These are phyloP conservation scores for Ustanciosporium gigantosporum DNA, from an alignment of 1,284 basidiomycete species.

Conservation along the genomic window DNA sequence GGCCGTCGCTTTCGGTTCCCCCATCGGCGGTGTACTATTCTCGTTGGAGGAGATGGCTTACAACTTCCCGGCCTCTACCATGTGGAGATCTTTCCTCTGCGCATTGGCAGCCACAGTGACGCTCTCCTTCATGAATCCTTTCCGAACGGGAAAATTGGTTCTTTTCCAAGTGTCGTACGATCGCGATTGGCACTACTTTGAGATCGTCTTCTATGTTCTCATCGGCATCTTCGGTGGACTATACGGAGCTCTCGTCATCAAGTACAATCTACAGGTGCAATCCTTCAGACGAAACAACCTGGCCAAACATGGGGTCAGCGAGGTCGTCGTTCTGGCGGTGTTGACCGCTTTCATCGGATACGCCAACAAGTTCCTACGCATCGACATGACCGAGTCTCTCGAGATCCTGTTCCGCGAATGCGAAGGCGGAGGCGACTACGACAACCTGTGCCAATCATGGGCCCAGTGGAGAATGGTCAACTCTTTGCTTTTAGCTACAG, in stretches of 20 bases:
- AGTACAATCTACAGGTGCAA: constrained; percentile 92
- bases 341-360: constrained; percentile 90
- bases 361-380: constrained; percentile 89
- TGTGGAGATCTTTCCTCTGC: constrained; percentile 98
- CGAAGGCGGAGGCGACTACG: constrained; percentile 87
- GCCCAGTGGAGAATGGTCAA: constrained; percentile 94
- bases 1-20: constrained; percentile 94
- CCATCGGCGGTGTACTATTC: constrained; percentile 95
- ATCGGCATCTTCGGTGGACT: constrained; percentile 95
- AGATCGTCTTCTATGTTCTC: constrained; percentile 90
- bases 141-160: constrained; percentile 95
- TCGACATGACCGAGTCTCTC: constrained; percentile 98
- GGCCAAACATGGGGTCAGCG: constrained; percentile 78
- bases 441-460: constrained; percentile 92
- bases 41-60: constrained; percentile 77
- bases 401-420: constrained; percentile 96
- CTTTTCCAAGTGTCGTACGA: constrained; percentile 97
- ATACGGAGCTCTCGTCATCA: constrained; percentile 95
- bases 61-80: constrained; percentile 92
- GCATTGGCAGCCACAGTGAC: constrained; percentile 95
- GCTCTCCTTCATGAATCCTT: constrained; percentile 96
- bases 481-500: constrained; percentile 86
- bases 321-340: constrained; percentile 83
- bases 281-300: constrained; percentile 90
- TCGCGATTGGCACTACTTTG: constrained; percentile 98